These are phyloP conservation scores for Carex cristatella DNA, from an alignment of 176 grass and related monocot genomes.

Conservation along the genomic window DNA sequence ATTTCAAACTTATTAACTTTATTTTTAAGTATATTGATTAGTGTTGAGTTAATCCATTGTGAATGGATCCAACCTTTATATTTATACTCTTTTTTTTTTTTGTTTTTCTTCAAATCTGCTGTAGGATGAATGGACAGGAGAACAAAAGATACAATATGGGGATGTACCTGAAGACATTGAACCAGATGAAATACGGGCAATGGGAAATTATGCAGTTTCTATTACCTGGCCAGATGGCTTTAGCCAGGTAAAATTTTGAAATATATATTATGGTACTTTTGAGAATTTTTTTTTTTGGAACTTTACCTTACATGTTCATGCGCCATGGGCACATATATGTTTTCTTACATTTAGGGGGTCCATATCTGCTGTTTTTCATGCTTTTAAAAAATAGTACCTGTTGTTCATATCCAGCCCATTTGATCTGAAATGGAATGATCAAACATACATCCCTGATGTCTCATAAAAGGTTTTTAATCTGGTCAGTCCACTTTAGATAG, in stretches of 20 bases:
- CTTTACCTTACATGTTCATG: background rate
- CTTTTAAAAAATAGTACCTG: background rate
- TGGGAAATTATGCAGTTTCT: conserved; percentile 98
- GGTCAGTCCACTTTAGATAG: background rate
- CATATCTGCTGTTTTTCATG: background rate
- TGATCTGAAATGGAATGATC: background rate
- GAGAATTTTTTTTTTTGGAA: no score
- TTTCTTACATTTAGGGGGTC: background rate
- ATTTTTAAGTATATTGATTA: background rate
- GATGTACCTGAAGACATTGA: conserved; percentile 95
- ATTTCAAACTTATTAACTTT: background rate
- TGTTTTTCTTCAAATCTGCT: background rate
- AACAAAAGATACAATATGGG: conserved; percentile 75
- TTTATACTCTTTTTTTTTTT: background rate
- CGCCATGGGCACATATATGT: background rate
- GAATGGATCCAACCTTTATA: background rate
- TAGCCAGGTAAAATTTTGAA: conserved; percentile 53
- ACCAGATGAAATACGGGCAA: conserved; percentile 83
- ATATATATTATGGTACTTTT: background rate
- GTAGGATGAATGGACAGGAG: conserved; percentile 98
- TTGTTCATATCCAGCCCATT: background rate
- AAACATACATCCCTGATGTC: background rate
- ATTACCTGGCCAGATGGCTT: conserved; percentile 99
- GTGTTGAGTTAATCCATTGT: background rate
- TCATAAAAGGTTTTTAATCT: background rate